Base-by-base conservation (phyloP, 352 stramenopile genomes). In the Pythium pectinolyticum region DNA sequence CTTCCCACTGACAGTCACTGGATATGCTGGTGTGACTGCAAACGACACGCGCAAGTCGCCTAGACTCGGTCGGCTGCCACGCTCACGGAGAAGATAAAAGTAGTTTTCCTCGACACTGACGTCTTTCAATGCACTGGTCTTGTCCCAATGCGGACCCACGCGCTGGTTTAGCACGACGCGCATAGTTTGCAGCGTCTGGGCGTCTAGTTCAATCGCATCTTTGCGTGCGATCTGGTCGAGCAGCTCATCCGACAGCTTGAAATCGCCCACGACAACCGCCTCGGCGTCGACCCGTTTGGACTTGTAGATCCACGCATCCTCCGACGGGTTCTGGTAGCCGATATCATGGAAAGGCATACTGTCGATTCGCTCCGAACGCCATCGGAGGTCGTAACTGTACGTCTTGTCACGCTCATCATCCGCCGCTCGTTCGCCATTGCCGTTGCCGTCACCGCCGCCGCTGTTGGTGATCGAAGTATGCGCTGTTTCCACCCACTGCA, bases 401-500 rank as follows among this genome's bases (percentile, higher is more conserved):
- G 80, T 80, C n/a, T 80, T 72, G 46, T 92, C 84, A 17, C 72
- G 74, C 9, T 86, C 72, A 14, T 84, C 70, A n/a, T 82, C 76
- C 15, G 74, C 65, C 5, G 72, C 69, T 3, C 61, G 66, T 45
- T 84, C 77, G 27, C 31, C 31, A 10, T 88, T 76, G 39, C 82
- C 75, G 30, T 80, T 71, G 1, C 65, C 52, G 31, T 52, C 69
- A 5, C 63, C 70, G 35, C 63, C 81, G 34, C 65, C 76, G 27
- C 24, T 15, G 10, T 43, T 46, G 4, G 63, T 37, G 27, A 57
- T 84, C 34, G 72, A 81, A 12, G 71, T 80, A 69, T 92, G 81
- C 14, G 72, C 80, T 22, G 79, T 90, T 50, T 93, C 84, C 30
- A 92, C 80, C 84, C 84, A 93, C 61, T 93, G 84, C 47, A 91